phyloP scores from a whole-genome alignment of 352 stramenopile genomes.

The Thalassiosira exigua region DNA sequence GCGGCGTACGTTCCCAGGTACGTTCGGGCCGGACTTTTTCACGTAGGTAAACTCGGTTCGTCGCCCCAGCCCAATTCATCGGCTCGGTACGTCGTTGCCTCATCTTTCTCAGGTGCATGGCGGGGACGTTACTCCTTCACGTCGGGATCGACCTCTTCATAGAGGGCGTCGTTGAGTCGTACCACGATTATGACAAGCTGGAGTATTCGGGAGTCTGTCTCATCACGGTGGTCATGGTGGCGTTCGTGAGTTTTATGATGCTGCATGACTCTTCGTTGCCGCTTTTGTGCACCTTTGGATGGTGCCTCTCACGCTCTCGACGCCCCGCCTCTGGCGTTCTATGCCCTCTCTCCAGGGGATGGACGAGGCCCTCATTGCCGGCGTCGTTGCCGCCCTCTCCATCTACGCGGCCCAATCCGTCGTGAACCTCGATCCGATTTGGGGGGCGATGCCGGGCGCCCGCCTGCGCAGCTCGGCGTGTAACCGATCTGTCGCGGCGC shows the following conservation, averaged over 20 bases:
- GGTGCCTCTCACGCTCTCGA: too few relatives aligned
- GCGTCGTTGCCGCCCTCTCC: slow-evolving; percentile 88
- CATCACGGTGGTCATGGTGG: slow-evolving; percentile 87
- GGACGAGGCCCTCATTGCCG: slow-evolving; percentile 88
- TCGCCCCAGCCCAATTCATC: too few relatives aligned
- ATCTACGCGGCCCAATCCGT: slow-evolving; percentile 91
- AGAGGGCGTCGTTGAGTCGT: slow-evolving; percentile 89
- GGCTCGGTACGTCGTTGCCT: too few relatives aligned
- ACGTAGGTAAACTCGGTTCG: too few relatives aligned
- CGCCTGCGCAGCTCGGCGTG: slow-evolving; percentile 85
- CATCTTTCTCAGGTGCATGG: slow-evolving; percentile 91
- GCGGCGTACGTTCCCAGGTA: too few relatives aligned
- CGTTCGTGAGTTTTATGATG: too few relatives aligned
- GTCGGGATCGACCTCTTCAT: slow-evolving; percentile 90
- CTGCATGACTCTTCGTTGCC: too few relatives aligned
- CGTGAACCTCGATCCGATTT: slow-evolving; percentile 88
- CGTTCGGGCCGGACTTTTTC: too few relatives aligned
- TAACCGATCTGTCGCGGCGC: slow-evolving; percentile 83
- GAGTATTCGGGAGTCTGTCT: slow-evolving; percentile 91
- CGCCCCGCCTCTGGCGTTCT: too few relatives aligned
- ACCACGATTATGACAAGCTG: slow-evolving; percentile 87
- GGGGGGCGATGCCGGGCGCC: slow-evolving; percentile 90
- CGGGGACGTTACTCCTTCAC: slow-evolving; percentile 91
- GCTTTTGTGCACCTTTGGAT: too few relatives aligned
- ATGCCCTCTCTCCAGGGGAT: too few relatives aligned